A percentile compares a stretch with the other conserved stretches of the same genome.
Conservation (phyloP, 768 basidiomycete species). For the Lactifluus volemus region DNA sequence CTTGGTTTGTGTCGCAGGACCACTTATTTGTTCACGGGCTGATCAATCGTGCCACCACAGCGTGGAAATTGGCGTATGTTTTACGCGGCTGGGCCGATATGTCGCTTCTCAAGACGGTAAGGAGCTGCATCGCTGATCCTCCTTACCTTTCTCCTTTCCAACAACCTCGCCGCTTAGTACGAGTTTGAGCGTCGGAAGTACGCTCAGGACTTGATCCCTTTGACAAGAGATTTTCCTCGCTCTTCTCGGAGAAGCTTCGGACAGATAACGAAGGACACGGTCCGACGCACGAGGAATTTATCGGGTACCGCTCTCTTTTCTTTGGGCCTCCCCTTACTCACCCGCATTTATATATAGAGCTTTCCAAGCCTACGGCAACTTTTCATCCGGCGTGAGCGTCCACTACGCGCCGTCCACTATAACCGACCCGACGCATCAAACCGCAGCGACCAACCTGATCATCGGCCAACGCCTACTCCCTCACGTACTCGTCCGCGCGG, state of each 20-base stretch:
- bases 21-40: too few species aligned
- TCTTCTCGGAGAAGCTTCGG: slow-evolving; percentile 47
- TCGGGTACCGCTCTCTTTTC: slow-evolving; percentile 27
- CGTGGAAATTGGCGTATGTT: slow-evolving; percentile 48
- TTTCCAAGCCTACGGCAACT: slow-evolving; percentile 38
- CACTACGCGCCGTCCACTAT: slow-evolving; percentile 38
- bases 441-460: slow-evolving; percentile 31
- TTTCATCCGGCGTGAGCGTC: slow-evolving; percentile 42
- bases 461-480: slow-evolving; percentile 46
- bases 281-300: slow-evolving; percentile 43
- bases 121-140: slow-evolving; percentile 6
- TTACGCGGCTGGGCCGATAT: slow-evolving; percentile 39
- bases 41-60: slow-evolving; percentile 19
- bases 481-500: slow-evolving; percentile 37
- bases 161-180: slow-evolving; percentile 28
- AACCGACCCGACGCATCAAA: slow-evolving; percentile 30
- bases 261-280: slow-evolving; percentile 32
- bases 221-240: slow-evolving; percentile 41
- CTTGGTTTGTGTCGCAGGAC: slow-evolving; percentile 21
- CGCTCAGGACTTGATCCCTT: slow-evolving; percentile 48
- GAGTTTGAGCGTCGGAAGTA: slow-evolving; percentile 45
- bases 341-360: slow-evolving; percentile 25
- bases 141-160: neutral
- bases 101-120: slow-evolving; percentile 38
- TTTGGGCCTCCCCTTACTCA: neutral